Evolutionary conservation across 768 basidiomycete species (phyloP), one percentile per base, ranked within the genome.

Genomic region (Kondoa malvinella): DNA sequence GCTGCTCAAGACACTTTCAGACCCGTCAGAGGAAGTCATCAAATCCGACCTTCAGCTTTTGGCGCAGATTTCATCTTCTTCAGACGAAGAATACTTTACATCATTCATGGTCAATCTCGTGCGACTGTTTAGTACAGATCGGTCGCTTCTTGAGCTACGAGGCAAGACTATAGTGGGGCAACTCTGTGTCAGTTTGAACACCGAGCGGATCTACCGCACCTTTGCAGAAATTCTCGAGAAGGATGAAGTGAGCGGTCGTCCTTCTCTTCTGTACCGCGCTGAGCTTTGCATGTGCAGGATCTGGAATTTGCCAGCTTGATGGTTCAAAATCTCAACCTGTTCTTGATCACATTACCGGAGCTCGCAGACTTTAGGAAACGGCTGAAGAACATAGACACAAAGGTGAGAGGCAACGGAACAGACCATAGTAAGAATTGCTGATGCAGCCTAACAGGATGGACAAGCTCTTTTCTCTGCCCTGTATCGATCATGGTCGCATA

Each of bases 401-500:
- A 90, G 77, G 92, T 92, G 72, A 50, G 85, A 78, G 61, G 14
- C 14, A 14, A 33, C n/a, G n/a, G n/a, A n/a, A n/a, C n/a, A n/a
- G n/a, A n/a, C 1, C 0, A 2, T 4, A 12, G 21, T 16, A 3
- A 12, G 4, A 3, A 59, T 14, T 40, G 3, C 1, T 14, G 58
- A 25, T 26, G 33, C 29, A 1, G 1, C 4, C 34, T 68, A 86
- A 85, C 86, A 94, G 88, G 95, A 99, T 72, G 92, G 94, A 1
- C 95, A 97, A 78, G 88, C 88, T 17, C 77, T 99, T 26, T 99
- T 97, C 76, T 89, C 88, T 14, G 89, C 87, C 0, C 79, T 99
- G 1, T 99, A 99, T 74, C 83, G 90, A 25, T 97, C 92, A 25
- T 99, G 95, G 95, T 97, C 92, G 76, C 95, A 99, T 73, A 96